These are phyloP conservation scores for Sporobolomyces pararoseus DNA, from an alignment of 768 basidiomycete genomes.

Conservation along the genomic window DNA sequence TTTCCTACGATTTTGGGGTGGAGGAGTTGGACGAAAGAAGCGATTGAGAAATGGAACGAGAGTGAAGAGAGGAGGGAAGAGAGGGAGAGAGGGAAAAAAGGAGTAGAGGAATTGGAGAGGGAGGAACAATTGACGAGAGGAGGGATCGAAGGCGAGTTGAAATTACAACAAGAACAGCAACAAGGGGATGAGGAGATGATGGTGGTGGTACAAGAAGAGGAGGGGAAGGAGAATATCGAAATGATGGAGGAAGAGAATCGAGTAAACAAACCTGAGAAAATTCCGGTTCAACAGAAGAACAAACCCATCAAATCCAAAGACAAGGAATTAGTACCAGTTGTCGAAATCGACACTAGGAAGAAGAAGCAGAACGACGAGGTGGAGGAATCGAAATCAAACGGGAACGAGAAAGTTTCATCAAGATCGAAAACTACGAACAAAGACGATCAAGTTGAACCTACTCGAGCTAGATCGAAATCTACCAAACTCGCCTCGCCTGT, in stretches of 20 bases:
- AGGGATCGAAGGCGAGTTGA: background rate
- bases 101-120: constrained; percentile 25
- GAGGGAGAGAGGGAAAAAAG: constrained; percentile 4
- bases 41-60: constrained; percentile 44
- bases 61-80: constrained; percentile 1
- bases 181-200: background rate
- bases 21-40: constrained; percentile 29
- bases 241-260: background rate
- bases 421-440: background rate
- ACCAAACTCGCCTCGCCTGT: background rate
- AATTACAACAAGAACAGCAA: constrained; percentile 6
- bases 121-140: constrained; percentile 11
- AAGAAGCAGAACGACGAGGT: too few relatives aligned
- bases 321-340: too few relatives aligned
- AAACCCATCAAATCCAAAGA: too few relatives aligned
- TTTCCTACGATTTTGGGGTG: constrained; percentile 23
- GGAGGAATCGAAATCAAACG: background rate
- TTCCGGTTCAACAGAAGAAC: too few relatives aligned
- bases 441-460: background rate
- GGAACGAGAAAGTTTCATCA: background rate
- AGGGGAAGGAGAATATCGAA: background rate
- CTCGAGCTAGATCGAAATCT: background rate
- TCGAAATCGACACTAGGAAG: too few relatives aligned
- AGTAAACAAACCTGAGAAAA: background rate
- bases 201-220: background rate